Conservation (phyloP, 345 rosid genomes). For the Citrus reticulata region DNA sequence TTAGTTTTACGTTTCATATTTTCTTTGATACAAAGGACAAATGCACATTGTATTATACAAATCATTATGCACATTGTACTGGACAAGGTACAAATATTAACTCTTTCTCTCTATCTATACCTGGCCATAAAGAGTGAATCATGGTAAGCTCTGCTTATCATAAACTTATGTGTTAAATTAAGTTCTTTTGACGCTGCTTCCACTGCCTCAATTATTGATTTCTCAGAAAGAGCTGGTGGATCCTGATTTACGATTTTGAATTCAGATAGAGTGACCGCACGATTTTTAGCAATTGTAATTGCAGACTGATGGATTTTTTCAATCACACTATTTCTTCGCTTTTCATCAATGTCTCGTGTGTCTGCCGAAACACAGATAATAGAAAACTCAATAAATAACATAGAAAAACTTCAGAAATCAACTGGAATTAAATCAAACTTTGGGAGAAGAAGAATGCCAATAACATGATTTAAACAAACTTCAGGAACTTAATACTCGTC, state of each 20-base stretch:
- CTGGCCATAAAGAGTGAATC: constrained; percentile 97
- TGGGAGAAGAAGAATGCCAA: neutral
- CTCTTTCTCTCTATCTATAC: constrained; percentile 27
- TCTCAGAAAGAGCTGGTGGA: constrained; percentile 82
- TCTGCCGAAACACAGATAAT: constrained; percentile 35
- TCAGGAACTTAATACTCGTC: neutral
- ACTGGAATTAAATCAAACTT: neutral
- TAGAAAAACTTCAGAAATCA: neutral
- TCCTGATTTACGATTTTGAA: constrained; percentile 92
- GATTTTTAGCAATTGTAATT: constrained; percentile 49
- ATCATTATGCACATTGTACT: neutral
- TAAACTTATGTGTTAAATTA: constrained; percentile 62
- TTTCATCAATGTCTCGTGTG: constrained; percentile 85
- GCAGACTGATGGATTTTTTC: constrained; percentile 79
- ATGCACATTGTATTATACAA: no score
- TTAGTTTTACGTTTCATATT: no score
- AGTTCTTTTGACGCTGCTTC: constrained; percentile 67
- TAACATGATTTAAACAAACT: neutral
- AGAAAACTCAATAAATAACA: neutral
- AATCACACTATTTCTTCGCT: constrained; percentile 68
- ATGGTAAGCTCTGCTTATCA: constrained; percentile 98
- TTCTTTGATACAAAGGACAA: no score
- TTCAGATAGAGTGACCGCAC: constrained; percentile 61
- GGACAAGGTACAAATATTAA: neutral
- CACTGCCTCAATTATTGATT: constrained; percentile 57